Percentiles rank a stretch among this genome's conserved stretches.
These are phyloP conservation scores for Vanrija sp. DNA, from an alignment of 1,284 basidiomycete genomes.

Conservation along the genomic window DNA sequence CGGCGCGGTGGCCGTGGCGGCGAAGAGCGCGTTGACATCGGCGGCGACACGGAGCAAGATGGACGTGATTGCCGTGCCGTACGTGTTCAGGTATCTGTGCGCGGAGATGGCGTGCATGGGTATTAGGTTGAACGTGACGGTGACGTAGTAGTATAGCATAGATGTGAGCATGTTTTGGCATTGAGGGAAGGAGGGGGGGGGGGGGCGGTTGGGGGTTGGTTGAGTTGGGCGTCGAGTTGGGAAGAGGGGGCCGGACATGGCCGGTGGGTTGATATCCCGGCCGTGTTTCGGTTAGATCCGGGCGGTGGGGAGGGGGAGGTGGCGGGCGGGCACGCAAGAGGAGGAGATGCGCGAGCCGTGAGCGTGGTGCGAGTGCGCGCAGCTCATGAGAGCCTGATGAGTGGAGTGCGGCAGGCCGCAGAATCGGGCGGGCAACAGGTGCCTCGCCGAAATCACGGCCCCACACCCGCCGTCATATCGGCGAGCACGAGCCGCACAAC, in stretches of 20 bases:
- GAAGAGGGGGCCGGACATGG: too few relatives aligned
- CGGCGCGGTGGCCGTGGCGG: constrained; percentile 21
- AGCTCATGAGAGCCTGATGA: too few relatives aligned
- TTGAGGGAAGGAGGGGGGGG: neutral
- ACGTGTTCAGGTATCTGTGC: constrained; percentile 48
- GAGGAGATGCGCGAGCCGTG: too few relatives aligned
- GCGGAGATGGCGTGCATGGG: constrained; percentile 59
- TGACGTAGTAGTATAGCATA: constrained; percentile 20
- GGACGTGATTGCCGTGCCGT: constrained; percentile 92
- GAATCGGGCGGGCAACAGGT: too few relatives aligned
- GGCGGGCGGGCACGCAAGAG: neutral
- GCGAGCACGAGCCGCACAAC: too few relatives aligned
- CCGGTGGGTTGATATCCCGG: too few relatives aligned
- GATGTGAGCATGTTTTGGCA: constrained; percentile 1
- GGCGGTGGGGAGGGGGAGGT: neutral
- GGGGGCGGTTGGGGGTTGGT: neutral
- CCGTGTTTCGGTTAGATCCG: too few relatives aligned
- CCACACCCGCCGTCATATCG: too few relatives aligned
- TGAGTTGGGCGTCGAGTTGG: too few relatives aligned
- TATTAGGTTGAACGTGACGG: constrained; percentile 51
- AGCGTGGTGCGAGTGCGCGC: too few relatives aligned
- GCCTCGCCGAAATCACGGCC: too few relatives aligned
- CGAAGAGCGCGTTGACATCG: constrained; percentile 45
- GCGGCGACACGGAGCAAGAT: constrained; percentile 58
- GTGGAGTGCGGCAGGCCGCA: too few relatives aligned